Percentiles rank a stretch among this genome's conserved stretches.
phyloP scores from a whole-genome alignment of 805 yeast species.

The Myxozyma sirexii region DNA sequence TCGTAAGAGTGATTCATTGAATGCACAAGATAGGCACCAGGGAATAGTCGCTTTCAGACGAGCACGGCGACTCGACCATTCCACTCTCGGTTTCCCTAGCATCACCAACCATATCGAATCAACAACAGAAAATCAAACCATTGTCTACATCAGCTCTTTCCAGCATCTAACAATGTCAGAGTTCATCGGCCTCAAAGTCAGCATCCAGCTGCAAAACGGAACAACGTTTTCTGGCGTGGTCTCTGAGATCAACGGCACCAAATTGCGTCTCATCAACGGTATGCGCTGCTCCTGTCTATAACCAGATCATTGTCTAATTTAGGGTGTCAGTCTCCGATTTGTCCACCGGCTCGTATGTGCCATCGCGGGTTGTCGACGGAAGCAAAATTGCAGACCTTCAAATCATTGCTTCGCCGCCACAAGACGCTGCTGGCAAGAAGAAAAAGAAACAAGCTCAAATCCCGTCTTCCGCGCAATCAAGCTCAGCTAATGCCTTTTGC shows the following conservation, averaged over 20 bases:
- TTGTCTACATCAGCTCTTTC: neutral
- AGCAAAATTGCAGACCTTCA: conserved; percentile 26
- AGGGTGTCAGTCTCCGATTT: conserved; percentile 21
- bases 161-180: conserved; percentile 13
- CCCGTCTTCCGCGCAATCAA: neutral
- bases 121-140: neutral
- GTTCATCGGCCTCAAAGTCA: conserved; percentile 26
- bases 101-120: neutral
- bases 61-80: no score
- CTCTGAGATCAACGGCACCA: conserved; percentile 48
- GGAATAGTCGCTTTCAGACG: no score
- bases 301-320: neutral
- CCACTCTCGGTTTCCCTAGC: no score
- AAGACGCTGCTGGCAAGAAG: conserved; percentile 34
- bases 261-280: conserved; percentile 48
- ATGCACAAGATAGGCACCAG: no score
- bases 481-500: conserved; percentile 1
- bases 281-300: neutral
- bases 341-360: conserved; percentile 13
- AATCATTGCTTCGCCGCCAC: conserved; percentile 42
- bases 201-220: conserved; percentile 28
- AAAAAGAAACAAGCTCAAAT: conserved; percentile 8
- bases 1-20: no score
- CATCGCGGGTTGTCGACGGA: conserved; percentile 27
- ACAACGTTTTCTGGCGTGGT: conserved; percentile 45